Evolutionary conservation across 768 basidiomycete species (phyloP).

Genomic region (Tremella mesenterica): DNA sequence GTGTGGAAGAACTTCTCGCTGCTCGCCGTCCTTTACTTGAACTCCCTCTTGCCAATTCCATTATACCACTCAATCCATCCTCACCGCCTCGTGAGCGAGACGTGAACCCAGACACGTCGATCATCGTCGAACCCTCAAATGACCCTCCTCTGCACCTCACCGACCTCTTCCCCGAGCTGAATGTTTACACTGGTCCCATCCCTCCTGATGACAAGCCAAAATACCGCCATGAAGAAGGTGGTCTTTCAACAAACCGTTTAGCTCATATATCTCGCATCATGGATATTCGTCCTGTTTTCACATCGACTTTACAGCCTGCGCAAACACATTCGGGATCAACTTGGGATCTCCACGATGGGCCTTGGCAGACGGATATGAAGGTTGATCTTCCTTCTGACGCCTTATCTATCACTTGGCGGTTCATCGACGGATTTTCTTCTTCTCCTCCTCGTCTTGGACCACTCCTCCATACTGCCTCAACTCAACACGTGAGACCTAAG

Average conservation of each 20-base stretch:
- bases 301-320: slow-evolving; percentile 74
- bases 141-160: slow-evolving; percentile 44
- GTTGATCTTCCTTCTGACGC: slow-evolving; percentile 24
- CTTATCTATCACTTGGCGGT: slow-evolving; percentile 20
- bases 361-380: slow-evolving; percentile 30
- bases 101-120: too few relatives aligned
- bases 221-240: slow-evolving; percentile 63
- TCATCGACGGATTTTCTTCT: slow-evolving; percentile 25
- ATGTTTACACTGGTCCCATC: slow-evolving; percentile 49
- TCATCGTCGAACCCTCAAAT: background rate
- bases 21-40: slow-evolving; percentile 1
- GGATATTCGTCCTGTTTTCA: slow-evolving; percentile 69
- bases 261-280: slow-evolving; percentile 69
- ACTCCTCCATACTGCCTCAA: background rate
- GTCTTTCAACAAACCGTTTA: slow-evolving; percentile 60
- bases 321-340: slow-evolving; percentile 64
- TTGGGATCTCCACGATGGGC: slow-evolving; percentile 51
- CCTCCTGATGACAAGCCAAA: slow-evolving; percentile 53
- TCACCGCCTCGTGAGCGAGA: too few relatives aligned
- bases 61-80: too few relatives aligned
- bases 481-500: slow-evolving; percentile 8
- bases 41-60: background rate
- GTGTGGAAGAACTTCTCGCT: too few relatives aligned
- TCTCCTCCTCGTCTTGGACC: slow-evolving; percentile 9
- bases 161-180: slow-evolving; percentile 75